A percentile compares a stretch with the other conserved stretches of the same genome.
These are phyloP conservation scores for Apostasia ramifera DNA, from an alignment of 106 monocot species.

Conservation along the genomic window DNA sequence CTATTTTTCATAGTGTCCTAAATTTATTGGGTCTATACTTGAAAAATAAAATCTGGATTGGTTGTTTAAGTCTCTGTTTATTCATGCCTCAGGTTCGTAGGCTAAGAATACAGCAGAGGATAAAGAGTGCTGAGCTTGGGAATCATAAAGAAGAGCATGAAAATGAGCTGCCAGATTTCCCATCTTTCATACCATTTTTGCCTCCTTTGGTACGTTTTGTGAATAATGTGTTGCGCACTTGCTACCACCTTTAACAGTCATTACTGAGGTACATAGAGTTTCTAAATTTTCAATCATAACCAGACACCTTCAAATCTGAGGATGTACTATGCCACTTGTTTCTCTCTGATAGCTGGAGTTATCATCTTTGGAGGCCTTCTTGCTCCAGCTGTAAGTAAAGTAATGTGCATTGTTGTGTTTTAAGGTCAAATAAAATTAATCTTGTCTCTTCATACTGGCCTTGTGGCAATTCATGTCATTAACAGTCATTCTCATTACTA, in stretches of 20 bases:
- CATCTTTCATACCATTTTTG: conserved; percentile 97
- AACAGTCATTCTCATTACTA: too few relatives aligned
- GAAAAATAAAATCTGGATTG: not conserved
- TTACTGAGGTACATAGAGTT: not conserved
- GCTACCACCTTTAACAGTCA: not conserved
- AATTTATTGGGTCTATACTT: too few relatives aligned
- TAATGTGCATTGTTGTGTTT: not conserved
- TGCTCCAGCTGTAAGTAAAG: conserved; percentile 49
- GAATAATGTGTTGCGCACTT: not conserved
- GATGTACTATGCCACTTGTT: conserved; percentile 81
- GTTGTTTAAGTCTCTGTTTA: not conserved
- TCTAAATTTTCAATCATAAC: conserved; percentile 12
- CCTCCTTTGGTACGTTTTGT: conserved; percentile 71
- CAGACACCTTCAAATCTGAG: conserved; percentile 96
- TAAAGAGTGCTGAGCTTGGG: conserved; percentile 91
- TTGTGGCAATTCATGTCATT: too few relatives aligned
- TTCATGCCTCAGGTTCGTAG: conserved; percentile 63
- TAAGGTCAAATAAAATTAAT: too few relatives aligned
- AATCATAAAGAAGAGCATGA: conserved; percentile 62
- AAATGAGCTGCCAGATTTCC: conserved; percentile 96
- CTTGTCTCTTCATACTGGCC: too few relatives aligned
- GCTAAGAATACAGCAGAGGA: conserved; percentile 94
- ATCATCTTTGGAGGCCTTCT: conserved; percentile 88
- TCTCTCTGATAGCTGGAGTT: conserved; percentile 71
- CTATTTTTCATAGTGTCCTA: too few relatives aligned